Conservation (phyloP, 306 rosid species). For the Citrullus colocynthis region DNA sequence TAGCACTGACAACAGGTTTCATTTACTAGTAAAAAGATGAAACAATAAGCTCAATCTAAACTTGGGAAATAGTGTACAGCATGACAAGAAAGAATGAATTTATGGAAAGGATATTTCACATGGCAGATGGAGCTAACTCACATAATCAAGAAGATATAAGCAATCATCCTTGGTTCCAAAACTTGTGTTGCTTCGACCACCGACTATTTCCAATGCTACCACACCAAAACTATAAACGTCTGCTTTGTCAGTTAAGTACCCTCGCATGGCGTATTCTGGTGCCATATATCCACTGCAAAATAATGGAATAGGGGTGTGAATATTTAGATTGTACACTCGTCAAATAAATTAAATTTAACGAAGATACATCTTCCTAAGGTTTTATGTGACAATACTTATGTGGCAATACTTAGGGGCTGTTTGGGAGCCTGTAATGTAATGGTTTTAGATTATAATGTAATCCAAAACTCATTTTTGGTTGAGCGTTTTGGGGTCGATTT, state of each 20-base stretch:
- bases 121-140: slow-evolving; percentile 9
- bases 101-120: not conserved
- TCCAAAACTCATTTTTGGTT: no score
- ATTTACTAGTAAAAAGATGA: not conserved
- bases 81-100: not conserved
- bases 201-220: slow-evolving; percentile 31
- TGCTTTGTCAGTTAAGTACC: slow-evolving; percentile 57
- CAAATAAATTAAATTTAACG: not conserved
- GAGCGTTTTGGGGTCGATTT: no score
- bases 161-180: slow-evolving; percentile 25
- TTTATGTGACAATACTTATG: not conserved
- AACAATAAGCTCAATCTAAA: not conserved
- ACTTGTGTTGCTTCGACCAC: slow-evolving; percentile 44
- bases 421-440: no score
- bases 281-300: slow-evolving; percentile 37
- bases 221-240: slow-evolving; percentile 71
- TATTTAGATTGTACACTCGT: not conserved
- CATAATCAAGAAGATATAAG: slow-evolving; percentile 45
- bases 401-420: no score
- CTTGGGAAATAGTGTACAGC: no score
- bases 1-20: not conserved
- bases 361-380: not conserved
- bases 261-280: slow-evolving; percentile 52
- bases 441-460: no score
- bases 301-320: not conserved